Base-by-base conservation (phyloP, 1,139 yeast genomes). In the Kurtzmaniella natalensis region DNA sequence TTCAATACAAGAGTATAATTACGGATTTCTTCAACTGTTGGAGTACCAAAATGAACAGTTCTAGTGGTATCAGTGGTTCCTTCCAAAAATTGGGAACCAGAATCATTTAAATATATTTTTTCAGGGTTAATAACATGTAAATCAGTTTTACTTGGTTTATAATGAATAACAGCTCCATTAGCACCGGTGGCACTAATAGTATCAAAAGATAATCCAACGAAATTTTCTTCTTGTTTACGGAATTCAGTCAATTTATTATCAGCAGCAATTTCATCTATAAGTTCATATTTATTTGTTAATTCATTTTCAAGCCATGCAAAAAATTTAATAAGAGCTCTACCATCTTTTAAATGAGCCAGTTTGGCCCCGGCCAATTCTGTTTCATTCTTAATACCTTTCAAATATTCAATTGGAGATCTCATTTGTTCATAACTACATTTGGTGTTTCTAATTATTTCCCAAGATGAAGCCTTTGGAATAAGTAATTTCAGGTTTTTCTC, bases 61-160 rank as follows among this genome's bases (percentile, higher is more conserved):
- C 99, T 78, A 3, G 99, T 92, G 11, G 92, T 85, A 58, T 92
- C 98, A 1, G 98, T 92, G 1, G 98, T 92, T 23, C 98, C 99
- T 43, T 89, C 96, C 33, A 81, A 62, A 53, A 83, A 94, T 54
- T 94, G 99, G 2, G 95, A 82, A 5, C 99, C 98, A 3, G 96
- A 80, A 57, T 94, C 99, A 51, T 87, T 78, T 40, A 94, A 68
- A 54, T 89, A 92, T 18, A 88, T 74, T 51, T 86, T 82, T 32
- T 74, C 63, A 13, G 89, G 88, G 47, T 86, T 80, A 37, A 94
- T 81, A 47, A 77, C 67, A 3, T 84, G 61, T 39, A 85, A 78
- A 21, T 73, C 64, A 21, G 73, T 81, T 35, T 57, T 53, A 6
- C 50, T 46, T n/a, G 67, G 98, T 14, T 84, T 65, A 57, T 94